phyloP scores from a whole-genome alignment of 495 filamentous ascomycete species.

The Neurospora africana region DNA sequence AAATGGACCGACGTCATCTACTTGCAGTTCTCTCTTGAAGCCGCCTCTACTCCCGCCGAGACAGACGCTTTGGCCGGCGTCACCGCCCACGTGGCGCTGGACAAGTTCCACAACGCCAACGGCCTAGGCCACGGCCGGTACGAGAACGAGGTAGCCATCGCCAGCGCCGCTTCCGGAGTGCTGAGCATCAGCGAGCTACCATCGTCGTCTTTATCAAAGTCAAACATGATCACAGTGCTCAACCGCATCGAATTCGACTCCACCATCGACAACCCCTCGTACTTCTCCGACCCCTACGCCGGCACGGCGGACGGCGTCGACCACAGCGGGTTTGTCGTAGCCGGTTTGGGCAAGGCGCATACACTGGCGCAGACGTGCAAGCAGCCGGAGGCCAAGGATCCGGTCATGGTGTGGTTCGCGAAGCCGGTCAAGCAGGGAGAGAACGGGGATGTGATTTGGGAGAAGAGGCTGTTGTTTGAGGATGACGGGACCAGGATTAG shows the following conservation, averaged over 20 bases:
- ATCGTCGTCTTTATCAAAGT: slow-evolving; percentile 24
- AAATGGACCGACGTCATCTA: slow-evolving; percentile 27
- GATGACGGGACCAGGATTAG: slow-evolving; percentile 47
- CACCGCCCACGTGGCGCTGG: slow-evolving; percentile 32
- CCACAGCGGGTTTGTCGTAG: slow-evolving; percentile 44
- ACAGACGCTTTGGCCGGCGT: slow-evolving; percentile 27
- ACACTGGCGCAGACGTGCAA: slow-evolving; percentile 22
- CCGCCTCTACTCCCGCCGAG: slow-evolving; percentile 15
- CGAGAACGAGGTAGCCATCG: slow-evolving; percentile 38
- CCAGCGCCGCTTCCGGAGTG: slow-evolving; percentile 24
- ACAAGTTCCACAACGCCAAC: slow-evolving; percentile 41
- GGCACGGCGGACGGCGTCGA: slow-evolving; percentile 36
- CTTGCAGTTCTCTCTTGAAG: slow-evolving; percentile 9
- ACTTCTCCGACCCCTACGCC: slow-evolving; percentile 42
- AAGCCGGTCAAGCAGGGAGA: slow-evolving; percentile 12
- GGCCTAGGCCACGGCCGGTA: slow-evolving; percentile 45
- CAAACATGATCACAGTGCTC: slow-evolving; percentile 30
- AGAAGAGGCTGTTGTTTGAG: slow-evolving; percentile 42
- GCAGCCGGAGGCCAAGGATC: slow-evolving; percentile 31
- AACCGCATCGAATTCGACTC: slow-evolving; percentile 33
- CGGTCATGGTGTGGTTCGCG: slow-evolving; percentile 40
- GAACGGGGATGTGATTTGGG: slow-evolving; percentile 19
- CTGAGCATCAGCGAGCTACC: slow-evolving; percentile 20
- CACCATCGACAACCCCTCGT: slow-evolving; percentile 48
- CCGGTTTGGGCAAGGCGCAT: slow-evolving; percentile 35